Evolutionary conservation across 768 basidiomycete species (phyloP).

Genomic region (Termitomyces titanicus): DNA sequence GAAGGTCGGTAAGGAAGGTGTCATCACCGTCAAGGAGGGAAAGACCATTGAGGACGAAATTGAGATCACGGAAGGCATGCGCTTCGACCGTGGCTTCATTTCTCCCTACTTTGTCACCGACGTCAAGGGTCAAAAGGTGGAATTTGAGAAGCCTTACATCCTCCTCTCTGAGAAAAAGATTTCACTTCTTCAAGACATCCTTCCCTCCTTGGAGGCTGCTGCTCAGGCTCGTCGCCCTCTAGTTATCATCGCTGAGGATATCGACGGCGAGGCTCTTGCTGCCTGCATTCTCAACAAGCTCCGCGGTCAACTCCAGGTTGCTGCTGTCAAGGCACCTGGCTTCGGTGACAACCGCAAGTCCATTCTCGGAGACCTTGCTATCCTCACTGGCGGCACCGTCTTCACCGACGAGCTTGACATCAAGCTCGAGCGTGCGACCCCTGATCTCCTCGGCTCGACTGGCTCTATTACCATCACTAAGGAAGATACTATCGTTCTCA

Average conservation of each 20-base stretch:
- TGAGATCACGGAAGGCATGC: constrained; percentile 99
- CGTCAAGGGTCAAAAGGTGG: constrained; percentile 93
- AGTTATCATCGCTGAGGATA: constrained; percentile 95
- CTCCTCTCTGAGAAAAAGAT: constrained; percentile 99
- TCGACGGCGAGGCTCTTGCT: constrained; percentile 96
- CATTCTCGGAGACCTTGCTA: constrained; percentile 94
- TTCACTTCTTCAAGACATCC: constrained; percentile 88
- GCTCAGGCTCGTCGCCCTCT: constrained; percentile 84
- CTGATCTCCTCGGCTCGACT: constrained; percentile 86
- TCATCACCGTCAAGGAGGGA: constrained; percentile 99
- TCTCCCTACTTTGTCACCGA: constrained; percentile 98
- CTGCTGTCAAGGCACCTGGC: constrained; percentile 94
- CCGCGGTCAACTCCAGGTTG: constrained; percentile 93
- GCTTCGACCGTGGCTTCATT: constrained; percentile 98
- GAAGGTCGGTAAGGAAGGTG: constrained; percentile 99
- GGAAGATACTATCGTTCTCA: constrained; percentile 95
- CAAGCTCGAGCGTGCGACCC: constrained; percentile 89
- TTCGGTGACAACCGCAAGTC: constrained; percentile 99
- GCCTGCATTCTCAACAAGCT: constrained; percentile 99
- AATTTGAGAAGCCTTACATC: constrained; percentile 95
- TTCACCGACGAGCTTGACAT: constrained; percentile 97
- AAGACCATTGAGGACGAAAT: constrained; percentile 98
- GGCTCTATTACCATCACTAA: constrained; percentile 94
- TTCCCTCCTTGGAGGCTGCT: constrained; percentile 83
- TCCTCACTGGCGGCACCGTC: constrained; percentile 96